Evolutionary conservation across 2,329 filamentous ascomycete species (phyloP).

Genomic region (Neofusicoccum sp.): DNA sequence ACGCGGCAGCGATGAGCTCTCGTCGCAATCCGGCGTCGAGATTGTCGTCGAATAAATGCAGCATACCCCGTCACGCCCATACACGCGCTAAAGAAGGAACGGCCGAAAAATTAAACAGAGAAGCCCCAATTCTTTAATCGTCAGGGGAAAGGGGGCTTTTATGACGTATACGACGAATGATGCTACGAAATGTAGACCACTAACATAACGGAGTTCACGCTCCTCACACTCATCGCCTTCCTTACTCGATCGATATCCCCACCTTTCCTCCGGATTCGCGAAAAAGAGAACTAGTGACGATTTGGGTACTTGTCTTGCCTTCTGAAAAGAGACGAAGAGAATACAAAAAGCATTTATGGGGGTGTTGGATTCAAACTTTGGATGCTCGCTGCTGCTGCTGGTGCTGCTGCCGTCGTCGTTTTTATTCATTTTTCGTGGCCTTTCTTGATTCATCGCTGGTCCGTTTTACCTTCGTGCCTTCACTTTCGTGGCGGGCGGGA

Average conservation of each 20-base stretch:
- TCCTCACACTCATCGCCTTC: conserved; percentile 19
- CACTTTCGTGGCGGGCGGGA: conserved; percentile 19
- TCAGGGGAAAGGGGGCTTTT: conserved; percentile 19
- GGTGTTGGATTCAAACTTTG: conserved; percentile 18
- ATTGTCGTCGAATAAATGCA: conserved; percentile 60
- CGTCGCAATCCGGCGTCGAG: conserved; percentile 61
- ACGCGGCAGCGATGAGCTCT: conserved; percentile 65
- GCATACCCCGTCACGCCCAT: conserved; percentile 20
- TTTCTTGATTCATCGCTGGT: conserved; percentile 16
- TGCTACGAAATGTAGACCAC: conserved; percentile 27
- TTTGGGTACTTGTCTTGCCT: conserved; percentile 21
- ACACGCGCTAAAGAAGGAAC: conserved; percentile 21
- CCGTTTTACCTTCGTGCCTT: conserved; percentile 4
- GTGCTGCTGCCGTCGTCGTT: conserved; percentile 17
- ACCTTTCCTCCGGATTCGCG: conserved; percentile 19
- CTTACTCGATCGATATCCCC: conserved; percentile 21
- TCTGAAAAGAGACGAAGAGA: conserved; percentile 20
- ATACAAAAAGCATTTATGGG: conserved; percentile 23
- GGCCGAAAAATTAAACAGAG: conserved; percentile 20
- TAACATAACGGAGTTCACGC: conserved; percentile 23
- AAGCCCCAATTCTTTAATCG: conserved; percentile 22
- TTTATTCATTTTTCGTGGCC: not conserved
- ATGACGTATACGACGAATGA: conserved; percentile 34
- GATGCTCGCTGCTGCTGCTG: conserved; percentile 19
- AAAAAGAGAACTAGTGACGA: conserved; percentile 21